Percentiles rank a stretch among this genome's conserved stretches.
These are phyloP conservation scores for Pyrenophora seminiperda DNA, from an alignment of 2,329 filamentous ascomycete species.

Conservation along the genomic window DNA sequence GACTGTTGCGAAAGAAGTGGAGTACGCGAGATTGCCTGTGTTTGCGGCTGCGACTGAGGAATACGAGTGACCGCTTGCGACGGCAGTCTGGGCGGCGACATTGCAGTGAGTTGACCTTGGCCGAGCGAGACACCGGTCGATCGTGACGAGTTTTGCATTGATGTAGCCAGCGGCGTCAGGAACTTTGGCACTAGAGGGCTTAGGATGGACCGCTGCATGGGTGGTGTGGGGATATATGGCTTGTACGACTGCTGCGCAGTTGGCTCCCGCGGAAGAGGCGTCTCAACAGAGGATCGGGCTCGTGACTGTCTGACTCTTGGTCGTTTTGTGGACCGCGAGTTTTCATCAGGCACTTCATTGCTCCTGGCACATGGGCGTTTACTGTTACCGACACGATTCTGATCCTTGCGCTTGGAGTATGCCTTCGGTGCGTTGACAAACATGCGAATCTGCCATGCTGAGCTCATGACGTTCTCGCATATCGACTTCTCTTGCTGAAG, in stretches of 20 bases:
- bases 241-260: constrained; percentile 12
- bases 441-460: constrained; percentile 45
- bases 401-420: constrained; percentile 41
- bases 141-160: neutral
- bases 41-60: neutral
- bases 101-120: constrained; percentile 1
- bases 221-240: constrained; percentile 9
- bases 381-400: constrained; percentile 43
- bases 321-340: constrained; percentile 13
- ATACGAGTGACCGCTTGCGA: neutral
- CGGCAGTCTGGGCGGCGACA: constrained; percentile 1
- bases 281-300: constrained; percentile 10
- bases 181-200: constrained; percentile 1
- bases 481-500: constrained; percentile 45
- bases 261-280: constrained; percentile 9
- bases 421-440: constrained; percentile 46
- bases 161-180: neutral
- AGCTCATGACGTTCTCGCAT: constrained; percentile 46
- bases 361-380: constrained; percentile 37
- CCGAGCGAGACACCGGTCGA: constrained; percentile 1
- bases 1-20: neutral
- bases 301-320: constrained; percentile 11
- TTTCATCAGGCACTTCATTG: constrained; percentile 4
- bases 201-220: neutral
- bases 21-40: constrained; percentile 4